Conservation (phyloP, 768 basidiomycete genomes). For the Psilocybe subaeruginosa region DNA sequence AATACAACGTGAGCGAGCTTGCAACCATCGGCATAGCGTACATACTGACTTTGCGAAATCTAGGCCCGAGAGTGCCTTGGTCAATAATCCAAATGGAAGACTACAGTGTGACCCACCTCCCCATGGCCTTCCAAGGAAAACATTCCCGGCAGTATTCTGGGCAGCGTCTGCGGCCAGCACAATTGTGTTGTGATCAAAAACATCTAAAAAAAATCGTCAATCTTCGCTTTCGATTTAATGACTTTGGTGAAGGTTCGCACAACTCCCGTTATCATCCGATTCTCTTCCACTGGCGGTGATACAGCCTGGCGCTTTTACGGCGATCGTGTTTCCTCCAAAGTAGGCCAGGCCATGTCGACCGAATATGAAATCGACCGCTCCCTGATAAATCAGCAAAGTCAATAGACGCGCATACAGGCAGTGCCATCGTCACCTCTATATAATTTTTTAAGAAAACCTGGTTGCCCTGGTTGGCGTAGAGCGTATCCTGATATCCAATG, state of each 20-base stretch:
- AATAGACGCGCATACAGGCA: not conserved
- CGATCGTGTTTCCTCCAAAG: slow-evolving; percentile 52
- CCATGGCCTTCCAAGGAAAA: slow-evolving; percentile 16
- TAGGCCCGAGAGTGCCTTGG: not conserved
- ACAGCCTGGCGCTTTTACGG: slow-evolving; percentile 40
- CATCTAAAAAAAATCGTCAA: not conserved
- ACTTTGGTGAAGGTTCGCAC: slow-evolving; percentile 26
- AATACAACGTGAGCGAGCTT: not conserved
- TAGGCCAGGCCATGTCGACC: slow-evolving; percentile 44
- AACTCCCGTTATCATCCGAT: slow-evolving; percentile 42
- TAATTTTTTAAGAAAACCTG: slow-evolving; percentile 49
- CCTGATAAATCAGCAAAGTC: slow-evolving; percentile 21
- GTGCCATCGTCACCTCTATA: slow-evolving; percentile 38
- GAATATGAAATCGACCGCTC: slow-evolving; percentile 51
- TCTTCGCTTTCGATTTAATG: not conserved
- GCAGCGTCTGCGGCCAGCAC: slow-evolving; percentile 10
- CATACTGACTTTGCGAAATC: slow-evolving; percentile 16
- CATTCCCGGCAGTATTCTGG: slow-evolving; percentile 4
- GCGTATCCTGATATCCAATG: slow-evolving; percentile 48
- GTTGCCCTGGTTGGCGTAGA: slow-evolving; percentile 46
- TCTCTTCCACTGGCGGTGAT: slow-evolving; percentile 50
- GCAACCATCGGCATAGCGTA: too few species aligned
- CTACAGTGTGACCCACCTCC: slow-evolving; percentile 5
- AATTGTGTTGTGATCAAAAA: slow-evolving; percentile 13
- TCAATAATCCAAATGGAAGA: not conserved